Conservation (phyloP, 2,329 filamentous ascomycete genomes). For the Aureobasidium melanogenum region DNA sequence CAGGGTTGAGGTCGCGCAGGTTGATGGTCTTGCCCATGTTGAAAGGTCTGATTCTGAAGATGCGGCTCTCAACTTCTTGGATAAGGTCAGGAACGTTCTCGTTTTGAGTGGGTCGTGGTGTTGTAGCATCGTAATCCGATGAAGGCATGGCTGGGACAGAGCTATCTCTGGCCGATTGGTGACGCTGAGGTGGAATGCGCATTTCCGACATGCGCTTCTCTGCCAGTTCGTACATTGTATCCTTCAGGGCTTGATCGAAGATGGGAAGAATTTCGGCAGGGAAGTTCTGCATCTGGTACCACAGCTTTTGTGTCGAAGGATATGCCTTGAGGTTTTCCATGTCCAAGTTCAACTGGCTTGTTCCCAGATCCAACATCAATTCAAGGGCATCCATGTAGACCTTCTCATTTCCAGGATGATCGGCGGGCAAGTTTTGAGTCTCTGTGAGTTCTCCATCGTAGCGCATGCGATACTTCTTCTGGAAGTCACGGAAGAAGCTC, state of each 20-base stretch:
- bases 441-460: conserved; percentile 73
- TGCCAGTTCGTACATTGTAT: conserved; percentile 85
- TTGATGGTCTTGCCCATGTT: conserved; percentile 82
- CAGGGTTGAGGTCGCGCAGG: conserved; percentile 86
- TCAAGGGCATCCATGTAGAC: conserved; percentile 80
- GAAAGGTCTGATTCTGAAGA: conserved; percentile 82
- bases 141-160: conserved; percentile 71
- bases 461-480: conserved; percentile 89
- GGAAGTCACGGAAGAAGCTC: conserved; percentile 86
- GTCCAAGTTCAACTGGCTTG: conserved; percentile 79
- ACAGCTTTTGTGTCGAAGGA: conserved; percentile 84
- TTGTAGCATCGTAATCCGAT: conserved; percentile 45
- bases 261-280: conserved; percentile 93
- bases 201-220: conserved; percentile 67
- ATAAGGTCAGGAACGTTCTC: conserved; percentile 58
- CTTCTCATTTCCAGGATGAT: conserved; percentile 62
- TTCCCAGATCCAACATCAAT: conserved; percentile 81
- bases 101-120: conserved; percentile 28
- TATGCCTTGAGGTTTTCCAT: conserved; percentile 85
- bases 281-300: conserved; percentile 90
- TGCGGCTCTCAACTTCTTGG: conserved; percentile 67
- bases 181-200: conserved; percentile 43
- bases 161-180: conserved; percentile 41
- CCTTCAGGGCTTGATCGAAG: conserved; percentile 91
- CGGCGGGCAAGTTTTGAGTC: conserved; percentile 55